Percentiles rank a stretch among this genome's conserved stretches.
Conservation (phyloP, 805 yeast genomes). For the Blastobotrys mokoenaii region DNA sequence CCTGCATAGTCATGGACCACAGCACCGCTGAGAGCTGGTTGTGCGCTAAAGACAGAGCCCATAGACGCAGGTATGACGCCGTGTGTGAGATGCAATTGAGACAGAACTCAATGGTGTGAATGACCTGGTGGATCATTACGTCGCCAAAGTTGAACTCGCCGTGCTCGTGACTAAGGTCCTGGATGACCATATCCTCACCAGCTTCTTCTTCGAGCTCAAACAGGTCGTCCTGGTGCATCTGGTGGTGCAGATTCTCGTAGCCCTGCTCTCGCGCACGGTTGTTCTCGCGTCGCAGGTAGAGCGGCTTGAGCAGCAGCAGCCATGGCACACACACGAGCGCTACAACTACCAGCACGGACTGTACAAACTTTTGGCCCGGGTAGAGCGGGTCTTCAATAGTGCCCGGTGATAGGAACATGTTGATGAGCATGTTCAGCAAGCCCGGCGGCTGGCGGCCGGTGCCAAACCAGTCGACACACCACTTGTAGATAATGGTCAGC, state of each 20-base stretch:
- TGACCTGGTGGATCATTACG: slow-evolving; percentile 92
- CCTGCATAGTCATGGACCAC: slow-evolving; percentile 91
- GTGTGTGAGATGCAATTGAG: slow-evolving; percentile 95
- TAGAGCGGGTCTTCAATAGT: slow-evolving; percentile 70
- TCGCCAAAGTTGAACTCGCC: slow-evolving; percentile 76
- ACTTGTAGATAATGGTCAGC: slow-evolving; percentile 79
- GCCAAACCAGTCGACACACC: slow-evolving; percentile 88
- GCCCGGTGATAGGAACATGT: slow-evolving; percentile 94
- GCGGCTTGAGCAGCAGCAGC: slow-evolving; percentile 78
- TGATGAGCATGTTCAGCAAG: slow-evolving; percentile 85
- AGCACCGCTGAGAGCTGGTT: slow-evolving; percentile 88
- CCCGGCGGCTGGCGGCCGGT: slow-evolving; percentile 82
- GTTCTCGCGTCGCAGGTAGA: slow-evolving; percentile 53
- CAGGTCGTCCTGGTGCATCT: slow-evolving; percentile 27
- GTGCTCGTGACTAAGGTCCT: slow-evolving; percentile 35
- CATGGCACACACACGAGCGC: slow-evolving; percentile 92
- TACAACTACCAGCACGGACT: slow-evolving; percentile 55
- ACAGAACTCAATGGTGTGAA: slow-evolving; percentile 96
- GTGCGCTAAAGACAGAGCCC: slow-evolving; percentile 97
- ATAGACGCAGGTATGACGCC: slow-evolving; percentile 88
- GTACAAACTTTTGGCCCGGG: slow-evolving; percentile 70
- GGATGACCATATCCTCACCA: slow-evolving; percentile 24
- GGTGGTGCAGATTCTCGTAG: slow-evolving; percentile 42
- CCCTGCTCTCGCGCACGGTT: slow-evolving; percentile 40
- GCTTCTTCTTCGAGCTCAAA: slow-evolving; percentile 27